These are phyloP conservation scores for Trichoderma endophyticum DNA, from an alignment of 2,329 filamentous ascomycete species.

Conservation along the genomic window DNA sequence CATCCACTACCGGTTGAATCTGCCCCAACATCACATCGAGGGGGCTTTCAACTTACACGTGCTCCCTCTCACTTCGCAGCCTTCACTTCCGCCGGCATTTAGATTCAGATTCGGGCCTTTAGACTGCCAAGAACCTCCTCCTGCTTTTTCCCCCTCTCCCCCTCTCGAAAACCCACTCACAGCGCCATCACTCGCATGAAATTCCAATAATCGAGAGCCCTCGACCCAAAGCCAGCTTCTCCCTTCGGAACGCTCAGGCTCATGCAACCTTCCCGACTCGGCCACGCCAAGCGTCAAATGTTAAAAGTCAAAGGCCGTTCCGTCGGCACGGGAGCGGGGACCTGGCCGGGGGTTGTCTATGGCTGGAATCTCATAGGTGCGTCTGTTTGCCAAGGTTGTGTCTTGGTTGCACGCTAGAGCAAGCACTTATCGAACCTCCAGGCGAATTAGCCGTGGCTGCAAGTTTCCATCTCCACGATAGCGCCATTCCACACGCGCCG, in stretches of 20 bases:
- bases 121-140: not conserved
- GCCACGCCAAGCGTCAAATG: not conserved
- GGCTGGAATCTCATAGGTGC: not conserved
- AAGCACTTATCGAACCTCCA: slow-evolving; percentile 8
- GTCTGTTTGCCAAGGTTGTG: not conserved
- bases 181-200: not conserved
- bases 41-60: not conserved
- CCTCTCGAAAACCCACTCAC: not conserved
- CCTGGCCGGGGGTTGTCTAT: not conserved
- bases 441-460: not conserved
- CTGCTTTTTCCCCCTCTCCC: not conserved
- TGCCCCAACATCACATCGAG: not conserved
- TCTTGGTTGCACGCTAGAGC: not conserved
- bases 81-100: not conserved
- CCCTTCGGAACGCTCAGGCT: slow-evolving; percentile 1
- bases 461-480: not conserved
- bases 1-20: not conserved
- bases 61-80: not conserved
- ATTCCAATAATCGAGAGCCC: slow-evolving; percentile 2
- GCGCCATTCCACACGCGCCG: not conserved
- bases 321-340: slow-evolving; percentile 8
- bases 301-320: not conserved
- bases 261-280: slow-evolving; percentile 5
- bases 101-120: slow-evolving; percentile 4
- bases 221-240: not conserved